phyloP scores from a whole-genome alignment of 257 asterid genomes.

The Rehmannia glutinosa region DNA sequence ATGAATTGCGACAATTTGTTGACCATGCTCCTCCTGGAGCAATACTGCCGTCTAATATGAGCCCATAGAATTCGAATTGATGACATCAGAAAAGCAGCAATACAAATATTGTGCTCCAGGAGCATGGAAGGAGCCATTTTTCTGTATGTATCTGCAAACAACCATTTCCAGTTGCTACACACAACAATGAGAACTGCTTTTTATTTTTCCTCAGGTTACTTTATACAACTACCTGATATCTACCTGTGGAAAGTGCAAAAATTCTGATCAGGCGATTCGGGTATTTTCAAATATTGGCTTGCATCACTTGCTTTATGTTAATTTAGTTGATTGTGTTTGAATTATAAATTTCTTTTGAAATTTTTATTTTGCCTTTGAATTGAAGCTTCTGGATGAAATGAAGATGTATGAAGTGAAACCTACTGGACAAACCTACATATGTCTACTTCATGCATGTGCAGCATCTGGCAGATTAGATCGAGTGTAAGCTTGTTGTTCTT shows the following conservation, averaged over 20 bases:
- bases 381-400: constrained; percentile 93
- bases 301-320: not conserved
- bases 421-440: constrained; percentile 81
- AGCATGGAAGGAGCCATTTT: no score
- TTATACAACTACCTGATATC: constrained; percentile 84
- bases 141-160: not conserved
- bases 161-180: constrained; percentile 7
- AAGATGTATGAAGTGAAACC: constrained; percentile 84
- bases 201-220: constrained; percentile 49
- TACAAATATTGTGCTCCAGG: no score
- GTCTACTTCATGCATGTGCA: constrained; percentile 95
- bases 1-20: not conserved
- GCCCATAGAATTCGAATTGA: not conserved
- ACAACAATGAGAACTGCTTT: constrained; percentile 4
- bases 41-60: not conserved
- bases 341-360: constrained; percentile 3
- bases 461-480: constrained; percentile 78
- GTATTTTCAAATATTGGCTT: constrained; percentile 33
- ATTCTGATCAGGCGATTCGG: constrained; percentile 78
- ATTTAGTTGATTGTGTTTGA: not conserved
- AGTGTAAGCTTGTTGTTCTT: constrained; percentile 57
- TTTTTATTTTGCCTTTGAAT: constrained; percentile 15
- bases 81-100: not conserved
- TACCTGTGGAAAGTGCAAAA: constrained; percentile 86
- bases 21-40: constrained; percentile 1